A percentile compares a stretch with the other conserved stretches of the same genome.
Evolutionary conservation across 2,329 filamentous ascomycete species (phyloP).

Genomic region (Cordyceps tenuipes): DNA sequence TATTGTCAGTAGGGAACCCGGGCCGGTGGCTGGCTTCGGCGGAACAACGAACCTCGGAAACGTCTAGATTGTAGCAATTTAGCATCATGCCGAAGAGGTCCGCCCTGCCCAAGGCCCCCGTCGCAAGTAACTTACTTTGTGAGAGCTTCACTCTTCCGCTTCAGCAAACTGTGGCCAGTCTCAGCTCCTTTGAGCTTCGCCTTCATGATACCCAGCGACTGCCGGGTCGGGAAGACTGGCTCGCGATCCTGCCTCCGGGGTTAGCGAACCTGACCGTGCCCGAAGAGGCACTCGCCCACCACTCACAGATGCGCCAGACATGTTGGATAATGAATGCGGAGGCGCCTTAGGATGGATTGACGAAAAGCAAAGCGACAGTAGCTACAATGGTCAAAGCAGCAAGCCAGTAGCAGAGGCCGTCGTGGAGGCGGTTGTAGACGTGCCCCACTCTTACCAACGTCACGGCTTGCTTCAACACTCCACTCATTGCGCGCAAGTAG

Average conservation of each 20-base stretch:
- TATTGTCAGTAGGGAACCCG: slow-evolving; percentile 9
- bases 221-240: slow-evolving; percentile 93
- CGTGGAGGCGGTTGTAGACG: background rate
- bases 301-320: slow-evolving; percentile 34
- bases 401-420: background rate
- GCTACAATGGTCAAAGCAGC: background rate
- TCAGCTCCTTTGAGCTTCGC: slow-evolving; percentile 91
- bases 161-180: slow-evolving; percentile 86
- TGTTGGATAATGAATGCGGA: slow-evolving; percentile 15
- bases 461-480: slow-evolving; percentile 5
- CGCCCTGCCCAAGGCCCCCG: background rate
- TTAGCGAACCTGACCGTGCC: background rate
- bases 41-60: slow-evolving; percentile 61
- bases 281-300: background rate
- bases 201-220: slow-evolving; percentile 96
- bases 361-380: slow-evolving; percentile 5
- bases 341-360: slow-evolving; percentile 1
- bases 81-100: background rate
- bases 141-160: slow-evolving; percentile 94
- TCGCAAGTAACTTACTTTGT: slow-evolving; percentile 63
- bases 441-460: slow-evolving; percentile 7
- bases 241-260: slow-evolving; percentile 66
- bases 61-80: slow-evolving; percentile 45
- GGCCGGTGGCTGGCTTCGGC: background rate
- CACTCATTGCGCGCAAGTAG: no score